Percentiles rank a stretch among this genome's conserved stretches.
phyloP scores from a whole-genome alignment of 176 grass and related monocot genomes.

The Lolium rigidum region DNA sequence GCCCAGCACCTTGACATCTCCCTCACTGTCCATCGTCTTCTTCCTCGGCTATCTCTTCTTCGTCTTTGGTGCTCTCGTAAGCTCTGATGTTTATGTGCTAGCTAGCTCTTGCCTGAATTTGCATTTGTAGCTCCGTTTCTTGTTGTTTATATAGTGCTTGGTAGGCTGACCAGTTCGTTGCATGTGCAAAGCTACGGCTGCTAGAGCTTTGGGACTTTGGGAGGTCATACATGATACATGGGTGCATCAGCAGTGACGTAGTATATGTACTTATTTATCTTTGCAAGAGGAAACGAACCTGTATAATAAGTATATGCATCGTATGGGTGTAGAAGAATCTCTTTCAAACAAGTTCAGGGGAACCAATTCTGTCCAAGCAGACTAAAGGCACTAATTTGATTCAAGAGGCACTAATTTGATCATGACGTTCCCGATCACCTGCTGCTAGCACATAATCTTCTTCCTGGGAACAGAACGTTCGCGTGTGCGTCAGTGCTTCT shows the following conservation, averaged over 20 bases:
- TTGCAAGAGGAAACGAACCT: neutral
- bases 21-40: slow-evolving; percentile 20
- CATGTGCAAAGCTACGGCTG: neutral
- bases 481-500: neutral
- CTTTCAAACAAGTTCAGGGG: neutral
- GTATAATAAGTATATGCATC: no score
- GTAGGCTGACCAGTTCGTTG: neutral
- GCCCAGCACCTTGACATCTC: slow-evolving; percentile 44
- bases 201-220: neutral
- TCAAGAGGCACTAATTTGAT: neutral
- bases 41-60: neutral
- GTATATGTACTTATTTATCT: neutral
- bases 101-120: neutral
- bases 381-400: neutral
- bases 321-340: neutral
- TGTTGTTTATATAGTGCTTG: neutral
- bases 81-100: neutral
- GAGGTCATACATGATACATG: neutral
- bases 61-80: neutral
- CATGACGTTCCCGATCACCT: neutral
- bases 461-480: neutral
- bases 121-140: neutral
- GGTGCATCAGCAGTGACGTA: neutral
- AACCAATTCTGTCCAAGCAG: neutral
- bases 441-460: neutral